A percentile compares a stretch with the other conserved stretches of the same genome.
These are phyloP conservation scores for Diospyros kaki DNA, from an alignment of 148 eudicot genomes.

Conservation along the genomic window DNA sequence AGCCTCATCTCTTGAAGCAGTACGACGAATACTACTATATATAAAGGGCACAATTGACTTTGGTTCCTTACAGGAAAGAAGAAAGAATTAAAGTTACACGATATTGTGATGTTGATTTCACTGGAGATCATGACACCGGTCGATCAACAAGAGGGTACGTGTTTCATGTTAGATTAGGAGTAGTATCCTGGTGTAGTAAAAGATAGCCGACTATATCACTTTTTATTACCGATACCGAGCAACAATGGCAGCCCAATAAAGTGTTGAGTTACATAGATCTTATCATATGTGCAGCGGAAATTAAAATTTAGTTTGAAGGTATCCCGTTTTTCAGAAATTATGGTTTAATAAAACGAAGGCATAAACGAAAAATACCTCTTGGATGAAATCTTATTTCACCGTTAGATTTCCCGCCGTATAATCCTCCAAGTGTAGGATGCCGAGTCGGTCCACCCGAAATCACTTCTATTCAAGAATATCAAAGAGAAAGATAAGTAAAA, in stretches of 20 bases:
- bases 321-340: no score
- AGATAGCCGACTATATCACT: slow-evolving; percentile 10
- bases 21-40: background rate
- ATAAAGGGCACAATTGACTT: background rate
- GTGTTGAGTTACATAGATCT: no score
- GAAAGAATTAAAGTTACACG: background rate
- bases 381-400: no score
- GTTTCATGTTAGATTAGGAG: slow-evolving; percentile 10
- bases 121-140: slow-evolving; percentile 3
- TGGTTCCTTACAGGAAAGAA: slow-evolving; percentile 4
- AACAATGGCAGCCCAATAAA: slow-evolving; percentile 16
- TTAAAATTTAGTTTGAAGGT: no score
- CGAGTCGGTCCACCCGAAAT: no score
- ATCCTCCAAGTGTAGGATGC: no score
- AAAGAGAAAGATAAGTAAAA: no score
- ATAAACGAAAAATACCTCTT: no score
- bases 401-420: no score
- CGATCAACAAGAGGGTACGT: slow-evolving; percentile 13
- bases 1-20: background rate
- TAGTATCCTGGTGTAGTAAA: slow-evolving; percentile 21
- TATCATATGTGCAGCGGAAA: no score
- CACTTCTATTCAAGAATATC: no score
- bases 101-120: slow-evolving; percentile 10
- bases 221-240: slow-evolving; percentile 18
- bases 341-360: no score